Evolutionary conservation across 345 rosid species (phyloP).

Genomic region (Populus simonii): DNA sequence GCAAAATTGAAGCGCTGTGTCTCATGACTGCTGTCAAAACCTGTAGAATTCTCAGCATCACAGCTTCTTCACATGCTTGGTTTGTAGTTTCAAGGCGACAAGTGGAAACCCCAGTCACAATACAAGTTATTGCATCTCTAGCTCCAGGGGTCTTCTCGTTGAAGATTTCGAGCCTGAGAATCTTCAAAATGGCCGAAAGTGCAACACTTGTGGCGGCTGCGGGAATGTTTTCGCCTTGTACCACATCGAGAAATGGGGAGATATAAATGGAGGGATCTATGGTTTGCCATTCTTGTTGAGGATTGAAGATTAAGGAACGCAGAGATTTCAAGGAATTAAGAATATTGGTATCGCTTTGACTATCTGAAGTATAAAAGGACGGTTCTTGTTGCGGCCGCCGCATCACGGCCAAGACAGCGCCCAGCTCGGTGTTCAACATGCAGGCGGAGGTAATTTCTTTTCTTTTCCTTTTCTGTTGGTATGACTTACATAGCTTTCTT

Average conservation of each 20-base stretch:
- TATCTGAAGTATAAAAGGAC: constrained; percentile 49
- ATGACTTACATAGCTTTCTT: constrained; percentile 5
- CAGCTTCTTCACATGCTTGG: constrained; percentile 56
- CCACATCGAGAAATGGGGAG: constrained; percentile 75
- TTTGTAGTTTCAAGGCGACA: constrained; percentile 85
- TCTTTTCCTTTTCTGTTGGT: constrained; percentile 31
- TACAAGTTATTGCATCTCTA: constrained; percentile 54
- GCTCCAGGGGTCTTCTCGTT: constrained; percentile 80
- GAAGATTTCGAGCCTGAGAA: constrained; percentile 60
- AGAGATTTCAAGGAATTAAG: constrained; percentile 73
- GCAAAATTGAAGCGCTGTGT: constrained; percentile 53
- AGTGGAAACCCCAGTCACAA: constrained; percentile 58
- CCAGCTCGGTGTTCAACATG: constrained; percentile 92
- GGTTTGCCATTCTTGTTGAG: constrained; percentile 79
- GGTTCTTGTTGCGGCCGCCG: constrained; percentile 52
- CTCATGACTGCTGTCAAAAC: constrained; percentile 59
- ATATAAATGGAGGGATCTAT: constrained; percentile 78
- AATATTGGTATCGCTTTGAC: constrained; percentile 44
- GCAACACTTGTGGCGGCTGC: constrained; percentile 72
- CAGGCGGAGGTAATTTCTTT: constrained; percentile 71
- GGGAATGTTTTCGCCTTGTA: constrained; percentile 73
- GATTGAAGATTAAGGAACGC: constrained; percentile 78
- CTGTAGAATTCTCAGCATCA: constrained; percentile 82
- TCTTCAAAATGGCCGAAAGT: constrained; percentile 59
- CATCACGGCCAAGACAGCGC: constrained; percentile 74